A percentile compares a stretch with the other conserved stretches of the same genome.
Conservation (phyloP, 805 yeast species). For the Hanseniaspora taiwanica region DNA sequence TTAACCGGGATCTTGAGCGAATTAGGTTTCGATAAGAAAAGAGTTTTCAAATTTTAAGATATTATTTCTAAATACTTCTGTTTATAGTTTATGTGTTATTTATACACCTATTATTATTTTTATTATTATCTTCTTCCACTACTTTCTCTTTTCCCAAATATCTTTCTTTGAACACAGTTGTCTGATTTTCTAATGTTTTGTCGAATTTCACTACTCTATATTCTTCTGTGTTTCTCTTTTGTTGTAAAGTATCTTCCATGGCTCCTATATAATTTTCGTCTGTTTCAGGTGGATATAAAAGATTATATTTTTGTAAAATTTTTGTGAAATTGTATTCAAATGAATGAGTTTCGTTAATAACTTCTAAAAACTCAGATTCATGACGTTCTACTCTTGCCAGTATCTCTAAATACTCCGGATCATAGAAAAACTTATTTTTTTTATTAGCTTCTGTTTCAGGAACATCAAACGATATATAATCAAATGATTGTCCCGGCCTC, state of each 20-base stretch:
- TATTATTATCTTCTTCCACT: too few relatives aligned
- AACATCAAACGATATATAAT: constrained; percentile 32
- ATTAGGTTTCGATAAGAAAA: constrained; percentile 73
- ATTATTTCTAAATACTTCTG: neutral
- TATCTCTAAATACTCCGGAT: constrained; percentile 24
- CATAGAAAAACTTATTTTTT: constrained; percentile 15
- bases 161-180: neutral
- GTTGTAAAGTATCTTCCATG: neutral
- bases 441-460: neutral
- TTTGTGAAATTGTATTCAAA: neutral
- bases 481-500: constrained; percentile 37
- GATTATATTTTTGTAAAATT: neutral
- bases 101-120: neutral
- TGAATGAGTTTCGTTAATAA: neutral
- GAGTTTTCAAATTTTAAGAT: constrained; percentile 76
- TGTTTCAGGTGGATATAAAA: too few relatives aligned
- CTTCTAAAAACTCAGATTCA: neutral
- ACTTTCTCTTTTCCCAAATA: neutral
- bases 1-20: constrained; percentile 78
- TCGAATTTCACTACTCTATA: neutral
- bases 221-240: neutral
- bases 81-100: neutral
- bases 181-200: neutral
- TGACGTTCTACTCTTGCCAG: constrained; percentile 6
- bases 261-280: too few relatives aligned